Evolutionary conservation across 1,284 basidiomycete species (phyloP).

Genomic region (Ceratobasidium sp.): DNA sequence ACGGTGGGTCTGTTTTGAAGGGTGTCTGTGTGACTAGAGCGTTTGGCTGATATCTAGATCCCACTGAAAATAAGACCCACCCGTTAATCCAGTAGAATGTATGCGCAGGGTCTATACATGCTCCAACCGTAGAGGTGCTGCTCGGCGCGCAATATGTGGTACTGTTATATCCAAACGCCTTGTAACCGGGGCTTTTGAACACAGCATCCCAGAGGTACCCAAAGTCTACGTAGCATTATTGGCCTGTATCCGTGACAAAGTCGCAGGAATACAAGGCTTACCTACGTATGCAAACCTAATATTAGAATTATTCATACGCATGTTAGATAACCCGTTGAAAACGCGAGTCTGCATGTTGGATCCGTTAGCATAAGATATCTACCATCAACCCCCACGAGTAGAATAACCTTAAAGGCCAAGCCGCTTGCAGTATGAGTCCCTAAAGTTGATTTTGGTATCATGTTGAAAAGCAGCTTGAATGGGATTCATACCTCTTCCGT

Average conservation of each 20-base stretch:
- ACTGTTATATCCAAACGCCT: constrained; percentile 31
- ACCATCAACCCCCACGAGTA: not conserved
- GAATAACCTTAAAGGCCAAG: constrained; percentile 22
- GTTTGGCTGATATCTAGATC: not conserved
- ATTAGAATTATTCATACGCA: not conserved
- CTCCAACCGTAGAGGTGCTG: constrained; percentile 17
- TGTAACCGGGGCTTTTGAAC: constrained; percentile 15
- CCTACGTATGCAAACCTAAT: constrained; percentile 26
- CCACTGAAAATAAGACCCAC: not conserved
- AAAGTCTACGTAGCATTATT: too few species aligned
- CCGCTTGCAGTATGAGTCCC: constrained; percentile 27
- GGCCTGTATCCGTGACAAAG: too few species aligned
- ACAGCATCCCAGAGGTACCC: constrained; percentile 30
- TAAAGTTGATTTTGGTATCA: too few species aligned
- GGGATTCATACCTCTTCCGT: constrained; percentile 24
- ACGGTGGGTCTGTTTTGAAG: constrained; percentile 28
- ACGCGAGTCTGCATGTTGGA: not conserved
- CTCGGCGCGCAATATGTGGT: constrained; percentile 2
- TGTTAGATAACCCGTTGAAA: constrained; percentile 18
- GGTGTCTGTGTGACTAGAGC: constrained; percentile 5
- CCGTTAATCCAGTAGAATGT: constrained; percentile 36
- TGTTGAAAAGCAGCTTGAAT: too few species aligned
- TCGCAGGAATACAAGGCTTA: not conserved
- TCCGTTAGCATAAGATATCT: not conserved
- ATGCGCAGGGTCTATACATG: constrained; percentile 24